Conservation (phyloP, 805 yeast genomes). For the Schizosaccharomyces lindneri region DNA sequence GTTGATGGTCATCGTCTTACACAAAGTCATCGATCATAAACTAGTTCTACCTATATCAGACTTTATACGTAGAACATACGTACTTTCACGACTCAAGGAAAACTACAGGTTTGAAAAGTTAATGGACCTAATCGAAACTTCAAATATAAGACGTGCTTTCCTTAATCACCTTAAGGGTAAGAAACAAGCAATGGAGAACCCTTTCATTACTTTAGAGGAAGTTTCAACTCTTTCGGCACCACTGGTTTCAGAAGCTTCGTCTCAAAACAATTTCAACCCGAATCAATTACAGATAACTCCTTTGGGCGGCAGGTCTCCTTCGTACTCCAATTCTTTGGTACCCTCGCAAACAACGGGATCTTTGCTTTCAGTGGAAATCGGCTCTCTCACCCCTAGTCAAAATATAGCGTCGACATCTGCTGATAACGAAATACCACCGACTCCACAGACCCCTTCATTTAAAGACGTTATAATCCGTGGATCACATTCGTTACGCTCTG, state of each 20-base stretch:
- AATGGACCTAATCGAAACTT: not conserved
- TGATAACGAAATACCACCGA: not conserved
- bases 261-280: not conserved
- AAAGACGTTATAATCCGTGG: not conserved
- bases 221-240: not conserved
- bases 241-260: not conserved
- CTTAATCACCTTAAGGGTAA: not conserved
- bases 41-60: slow-evolving; percentile 21
- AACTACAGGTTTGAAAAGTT: not conserved
- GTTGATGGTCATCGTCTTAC: slow-evolving; percentile 45
- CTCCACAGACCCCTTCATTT: not conserved
- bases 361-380: too few species aligned
- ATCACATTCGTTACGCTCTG: not conserved
- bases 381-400: not conserved
- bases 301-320: not conserved
- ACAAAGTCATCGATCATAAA: slow-evolving; percentile 50
- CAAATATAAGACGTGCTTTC: not conserved
- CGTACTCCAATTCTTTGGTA: too few species aligned
- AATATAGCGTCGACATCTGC: not conserved
- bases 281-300: not conserved
- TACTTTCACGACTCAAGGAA: not conserved
- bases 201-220: not conserved
- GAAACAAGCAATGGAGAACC: not conserved
- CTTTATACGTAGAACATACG: not conserved
- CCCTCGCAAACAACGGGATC: too few species aligned